phyloP scores from a whole-genome alignment of 108 stramenopile genomes.

The Stephanodiscus triporus region DNA sequence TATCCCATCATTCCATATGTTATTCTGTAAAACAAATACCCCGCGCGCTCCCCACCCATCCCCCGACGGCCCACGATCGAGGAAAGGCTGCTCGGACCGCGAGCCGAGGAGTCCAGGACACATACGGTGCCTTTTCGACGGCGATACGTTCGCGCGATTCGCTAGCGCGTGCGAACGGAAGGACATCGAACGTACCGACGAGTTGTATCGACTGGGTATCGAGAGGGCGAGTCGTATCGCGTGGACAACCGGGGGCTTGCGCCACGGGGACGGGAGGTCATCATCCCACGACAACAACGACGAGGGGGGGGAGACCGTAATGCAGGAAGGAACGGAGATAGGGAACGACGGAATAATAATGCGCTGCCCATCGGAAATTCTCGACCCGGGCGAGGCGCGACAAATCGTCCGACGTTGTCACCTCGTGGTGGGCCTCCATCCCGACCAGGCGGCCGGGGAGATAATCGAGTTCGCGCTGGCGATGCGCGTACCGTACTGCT shows the following conservation, averaged over 20 bases:
- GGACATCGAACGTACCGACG: slow-evolving; percentile 3
- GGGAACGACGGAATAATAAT: not conserved
- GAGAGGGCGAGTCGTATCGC: slow-evolving; percentile 21
- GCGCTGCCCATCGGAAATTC: slow-evolving; percentile 8
- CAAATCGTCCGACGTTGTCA: slow-evolving; percentile 21
- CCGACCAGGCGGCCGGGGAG: slow-evolving; percentile 57
- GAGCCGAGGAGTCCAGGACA: slow-evolving; percentile 30
- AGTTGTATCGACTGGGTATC: slow-evolving; percentile 17
- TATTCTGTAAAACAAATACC: no score
- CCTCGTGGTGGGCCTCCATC: slow-evolving; percentile 54
- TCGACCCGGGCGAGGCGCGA: slow-evolving; percentile 14
- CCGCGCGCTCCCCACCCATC: no score
- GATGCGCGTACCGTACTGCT: slow-evolving; percentile 41
- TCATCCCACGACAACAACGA: slow-evolving; percentile 26
- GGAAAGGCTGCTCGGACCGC: slow-evolving; percentile 32
- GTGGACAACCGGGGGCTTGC: slow-evolving; percentile 40
- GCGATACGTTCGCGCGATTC: slow-evolving; percentile 22
- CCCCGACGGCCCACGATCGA: no score
- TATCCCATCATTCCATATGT: no score
- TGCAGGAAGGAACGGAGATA: not conserved
- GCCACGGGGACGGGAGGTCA: slow-evolving; percentile 46
- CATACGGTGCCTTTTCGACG: slow-evolving; percentile 38
- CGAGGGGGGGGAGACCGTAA: not conserved
- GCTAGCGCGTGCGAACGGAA: slow-evolving; percentile 1
- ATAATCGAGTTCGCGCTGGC: slow-evolving; percentile 48